Evolutionary conservation across 2,329 filamentous ascomycete genomes (phyloP), one percentile per base, ranked within the genome.

Genomic region (Phaeosphaeriaceae sp.): DNA sequence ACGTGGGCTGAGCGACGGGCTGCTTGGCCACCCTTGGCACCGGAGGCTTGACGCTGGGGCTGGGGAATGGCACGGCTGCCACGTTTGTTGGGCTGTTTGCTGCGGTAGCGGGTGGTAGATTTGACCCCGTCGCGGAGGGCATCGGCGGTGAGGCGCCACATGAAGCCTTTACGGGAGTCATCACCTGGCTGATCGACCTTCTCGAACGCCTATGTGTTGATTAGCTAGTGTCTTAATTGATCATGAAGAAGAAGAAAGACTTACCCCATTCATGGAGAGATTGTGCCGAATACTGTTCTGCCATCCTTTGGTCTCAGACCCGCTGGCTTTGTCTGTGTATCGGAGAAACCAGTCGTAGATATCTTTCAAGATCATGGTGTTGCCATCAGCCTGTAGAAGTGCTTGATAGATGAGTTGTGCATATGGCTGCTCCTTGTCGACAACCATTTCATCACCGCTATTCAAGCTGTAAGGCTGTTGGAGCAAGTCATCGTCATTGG

Each of bases 251-350:
- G 5, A 19, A 19, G 33, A 2, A 51, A 3, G 22, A 60, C 88
- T 79, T 86, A 97, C 94, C 60, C 85, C 85, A 69, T 98, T 98
- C 93, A 98, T 97, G 48, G 92, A 97, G 7, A 98, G 82, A 68
- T 98, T 98, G 76, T 98, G 94, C 1, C 94, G 87, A 64, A 98
- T 96, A 74, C 92, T 96, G 77, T 97, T 98, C 79, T 94, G 91
- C 94, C 94, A 98, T 10, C 93, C 94, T 46, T 77, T 80, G 4
- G 77, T 79, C 51, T 76, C 74, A 7, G 82, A 83, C 47, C 84
- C 84, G 52, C 83, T 87, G 4, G 86, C 87, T 76, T 95, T 97
- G 65, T 86, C 85, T 2, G 93, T 97, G 71, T 97, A 89, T 25
- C 89, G 84, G 44, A 86, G 83, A 70, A 98, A 96, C 93, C 94